Base-by-base conservation (phyloP, 345 rosid species). In the Linum trigynum region DNA sequence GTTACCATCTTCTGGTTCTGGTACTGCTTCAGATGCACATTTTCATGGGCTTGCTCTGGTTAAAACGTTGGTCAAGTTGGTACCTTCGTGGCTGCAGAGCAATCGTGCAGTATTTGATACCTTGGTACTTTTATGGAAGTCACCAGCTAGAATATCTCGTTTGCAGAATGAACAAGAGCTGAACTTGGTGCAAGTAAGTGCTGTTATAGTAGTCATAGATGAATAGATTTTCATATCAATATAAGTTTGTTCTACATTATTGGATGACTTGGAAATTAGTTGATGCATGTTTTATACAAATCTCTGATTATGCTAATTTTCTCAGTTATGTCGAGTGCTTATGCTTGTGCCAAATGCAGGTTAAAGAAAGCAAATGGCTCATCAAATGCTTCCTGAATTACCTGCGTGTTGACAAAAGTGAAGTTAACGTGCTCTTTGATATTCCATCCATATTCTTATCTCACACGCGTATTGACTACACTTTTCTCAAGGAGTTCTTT, bases 291-390 rank as follows among this genome's bases (percentile, higher is more conserved):
- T 48, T 23, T 23, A 23, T 23, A 48, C 9, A 48, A 48, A 48
- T 2, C 3, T 5, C 53, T 48, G 14, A 48, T 48, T 48, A 4
- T 48, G 53, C 53, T 48, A 9, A 15, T 9, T 48, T 48, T 48
- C 53, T 48, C 53, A 10, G 53, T 48, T 48, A 9, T 6, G 11
- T 9, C 53, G 14, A 48, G 53, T 48, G 53, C 53, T 48, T 3
- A 10, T 48, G 3, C 14, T 48, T 48, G 9, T 66, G 64, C 62
- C 62, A 68, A 62, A 68, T 74, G 76, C 86, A 94, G 99, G 97
- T 90, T 59, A 94, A 94, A 78, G 97, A 90, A 83, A 94, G 99
- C 88, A 94, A 94, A 80, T 94, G 99, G 99, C 97, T 94, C 67
- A 85, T 94, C 71, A 90, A 90, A 71, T 94, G 99, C 84, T 88